phyloP scores from a whole-genome alignment of 371 early-diverging fungal genomes.

The Chytridium lagenaria region DNA sequence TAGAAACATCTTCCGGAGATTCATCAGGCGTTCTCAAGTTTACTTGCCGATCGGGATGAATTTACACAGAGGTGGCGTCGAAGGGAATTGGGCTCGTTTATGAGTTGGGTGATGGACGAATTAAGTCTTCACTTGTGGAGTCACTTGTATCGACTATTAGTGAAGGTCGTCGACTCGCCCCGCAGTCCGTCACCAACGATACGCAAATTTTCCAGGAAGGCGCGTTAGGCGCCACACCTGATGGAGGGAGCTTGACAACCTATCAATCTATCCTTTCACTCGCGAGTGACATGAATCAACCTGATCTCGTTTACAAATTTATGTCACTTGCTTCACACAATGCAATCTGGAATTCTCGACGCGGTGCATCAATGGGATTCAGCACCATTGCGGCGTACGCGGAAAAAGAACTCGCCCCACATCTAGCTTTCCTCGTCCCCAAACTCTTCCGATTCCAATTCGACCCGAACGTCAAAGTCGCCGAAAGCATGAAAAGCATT shows the following conservation, averaged over 20 bases:
- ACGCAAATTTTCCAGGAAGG: constrained; percentile 78
- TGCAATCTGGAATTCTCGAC: constrained; percentile 88
- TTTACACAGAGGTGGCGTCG: constrained; percentile 71
- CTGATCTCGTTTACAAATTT: constrained; percentile 93
- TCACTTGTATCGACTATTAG: constrained; percentile 61
- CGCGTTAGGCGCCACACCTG: constrained; percentile 78
- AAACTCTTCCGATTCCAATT: constrained; percentile 84
- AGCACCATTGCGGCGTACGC: constrained; percentile 79
- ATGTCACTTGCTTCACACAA: constrained; percentile 92
- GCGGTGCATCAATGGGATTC: constrained; percentile 90
- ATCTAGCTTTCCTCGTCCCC: constrained; percentile 79
- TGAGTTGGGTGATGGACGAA: constrained; percentile 76
- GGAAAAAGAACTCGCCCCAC: constrained; percentile 77
- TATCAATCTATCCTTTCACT: constrained; percentile 83
- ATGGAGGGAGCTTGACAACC: constrained; percentile 79
- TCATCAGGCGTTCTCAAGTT: constrained; percentile 68
- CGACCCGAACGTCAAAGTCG: constrained; percentile 86
- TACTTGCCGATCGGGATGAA: constrained; percentile 84
- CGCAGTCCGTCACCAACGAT: constrained; percentile 77
- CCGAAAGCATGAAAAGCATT: constrained; percentile 86
- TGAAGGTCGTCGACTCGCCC: constrained; percentile 53
- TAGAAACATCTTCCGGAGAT: constrained; percentile 34
- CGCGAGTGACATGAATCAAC: constrained; percentile 91
- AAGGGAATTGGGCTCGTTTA: constrained; percentile 88
- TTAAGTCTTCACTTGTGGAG: constrained; percentile 66